Evolutionary conservation across 352 stramenopile genomes (phyloP).

Genomic region (Pythium monospermum): DNA sequence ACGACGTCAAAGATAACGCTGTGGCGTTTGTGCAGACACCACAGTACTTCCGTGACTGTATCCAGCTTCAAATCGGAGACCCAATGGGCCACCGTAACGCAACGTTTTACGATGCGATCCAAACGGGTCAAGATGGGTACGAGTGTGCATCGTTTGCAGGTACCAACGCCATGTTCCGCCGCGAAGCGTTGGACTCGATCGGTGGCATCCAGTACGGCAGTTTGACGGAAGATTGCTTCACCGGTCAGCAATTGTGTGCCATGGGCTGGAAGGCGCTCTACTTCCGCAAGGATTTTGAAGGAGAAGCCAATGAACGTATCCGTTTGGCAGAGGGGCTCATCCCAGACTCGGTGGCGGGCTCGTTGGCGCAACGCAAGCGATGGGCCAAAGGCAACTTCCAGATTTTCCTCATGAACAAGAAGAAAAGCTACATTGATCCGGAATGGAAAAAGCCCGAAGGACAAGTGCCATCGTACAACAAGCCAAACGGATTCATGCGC

Average conservation of each 20-base stretch:
- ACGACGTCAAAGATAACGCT: conserved; percentile 35
- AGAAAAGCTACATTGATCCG: conserved; percentile 35
- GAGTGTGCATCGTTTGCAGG: conserved; percentile 42
- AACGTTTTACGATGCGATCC: conserved; percentile 43
- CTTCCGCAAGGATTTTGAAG: conserved; percentile 49
- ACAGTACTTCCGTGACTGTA: conserved; percentile 39
- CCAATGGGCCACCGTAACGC: conserved; percentile 41
- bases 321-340: conserved; percentile 37
- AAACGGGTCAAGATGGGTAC: conserved; percentile 43
- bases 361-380: conserved; percentile 31
- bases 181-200: conserved; percentile 41
- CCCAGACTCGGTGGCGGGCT: conserved; percentile 34
- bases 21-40: conserved; percentile 45
- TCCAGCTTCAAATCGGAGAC: conserved; percentile 40
- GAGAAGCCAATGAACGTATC: conserved; percentile 36
- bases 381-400: conserved; percentile 41
- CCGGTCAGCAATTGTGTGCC: conserved; percentile 28
- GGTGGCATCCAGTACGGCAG: conserved; percentile 45
- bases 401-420: conserved; percentile 44
- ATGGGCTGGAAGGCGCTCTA: conserved; percentile 46
- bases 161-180: conserved; percentile 50
- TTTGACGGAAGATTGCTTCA: conserved; percentile 53
- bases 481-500: conserved; percentile 68
- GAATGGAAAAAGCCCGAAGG: conserved; percentile 31
- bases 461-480: conserved; percentile 36